A percentile compares a stretch with the other conserved stretches of the same genome.
These are phyloP conservation scores for Acanthamoeba lenticulata DNA, from an alignment of 208 protist genomes.

Conservation along the genomic window DNA sequence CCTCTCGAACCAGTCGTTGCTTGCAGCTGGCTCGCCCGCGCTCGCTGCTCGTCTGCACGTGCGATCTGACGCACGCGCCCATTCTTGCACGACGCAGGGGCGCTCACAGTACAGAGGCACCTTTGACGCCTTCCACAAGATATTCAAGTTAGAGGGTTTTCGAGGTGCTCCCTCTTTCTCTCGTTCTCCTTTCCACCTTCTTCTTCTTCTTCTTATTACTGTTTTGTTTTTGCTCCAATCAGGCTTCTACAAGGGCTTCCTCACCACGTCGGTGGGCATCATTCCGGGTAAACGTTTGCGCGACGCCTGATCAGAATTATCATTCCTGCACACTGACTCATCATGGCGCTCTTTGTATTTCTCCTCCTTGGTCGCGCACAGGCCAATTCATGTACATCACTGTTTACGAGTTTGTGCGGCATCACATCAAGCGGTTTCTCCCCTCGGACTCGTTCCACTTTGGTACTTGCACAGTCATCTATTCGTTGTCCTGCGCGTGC, in stretches of 20 bases:
- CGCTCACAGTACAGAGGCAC: slow-evolving; percentile 41
- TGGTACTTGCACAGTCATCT: neutral
- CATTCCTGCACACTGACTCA: neutral
- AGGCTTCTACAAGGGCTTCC: slow-evolving; percentile 57
- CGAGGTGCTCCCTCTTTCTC: neutral
- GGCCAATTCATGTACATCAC: slow-evolving; percentile 49
- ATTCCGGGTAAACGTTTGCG: neutral
- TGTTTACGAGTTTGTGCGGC: slow-evolving; percentile 40
- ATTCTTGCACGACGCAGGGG: neutral
- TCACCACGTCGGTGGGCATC: slow-evolving; percentile 56
- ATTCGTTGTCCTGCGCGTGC: neutral
- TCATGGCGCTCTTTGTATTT: neutral
- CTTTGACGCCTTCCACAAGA: slow-evolving; percentile 31
- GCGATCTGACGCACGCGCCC: neutral
- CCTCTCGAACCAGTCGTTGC: neutral
- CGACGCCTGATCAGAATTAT: no score
- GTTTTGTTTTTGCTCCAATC: neutral
- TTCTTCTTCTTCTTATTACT: neutral
- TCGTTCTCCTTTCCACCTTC: neutral
- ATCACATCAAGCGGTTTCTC: slow-evolving; percentile 3
- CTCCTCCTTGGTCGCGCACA: neutral
- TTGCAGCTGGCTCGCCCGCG: neutral
- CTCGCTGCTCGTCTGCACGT: neutral
- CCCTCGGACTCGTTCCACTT: neutral
- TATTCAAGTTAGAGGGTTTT: neutral